Base-by-base conservation (phyloP, 495 filamentous ascomycete species). In the Hypoxylon intermedium region DNA sequence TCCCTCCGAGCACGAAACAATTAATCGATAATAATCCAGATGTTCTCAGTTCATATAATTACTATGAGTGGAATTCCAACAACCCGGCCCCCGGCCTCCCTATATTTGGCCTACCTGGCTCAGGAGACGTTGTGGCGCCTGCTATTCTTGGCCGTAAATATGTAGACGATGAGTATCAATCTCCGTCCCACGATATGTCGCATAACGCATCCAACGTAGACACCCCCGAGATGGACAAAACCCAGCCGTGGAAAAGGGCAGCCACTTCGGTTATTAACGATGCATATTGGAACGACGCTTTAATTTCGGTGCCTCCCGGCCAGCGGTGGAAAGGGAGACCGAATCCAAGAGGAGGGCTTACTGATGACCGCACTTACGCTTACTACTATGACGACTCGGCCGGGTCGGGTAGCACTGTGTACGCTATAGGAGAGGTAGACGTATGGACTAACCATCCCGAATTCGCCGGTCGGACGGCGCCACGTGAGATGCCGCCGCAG, bases 361-460 rank as follows among this genome's bases (percentile, higher is more conserved):
- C 4, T 24, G 24, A 15, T 18, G 23, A 16, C 24, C 18, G 24
- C 23, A 13, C 3, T 3, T 48, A 28, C 44, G 15, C 12, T 13
- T 48, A 48, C 21, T 26, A 28, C 44, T 48, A 28, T 15, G 44
- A 48, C 44, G 44, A 48, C n/a, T 30, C 44, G 4, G 44, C 44
- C 2, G 44, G 44, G 23, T 30, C 44, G 23, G 44, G 44, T 1
- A 15, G 12, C 44, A 48, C 12, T 15, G 44, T 48, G 4, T 48
- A 48, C 13, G 24, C 44, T 15, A 12, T 48, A 5, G 44, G 23
- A 3, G 44, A 48, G 9, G 24, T 33, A 15, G 44, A 30, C 5
- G 44, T 28, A n/a, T n/a, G 7, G 12, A 48, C 44, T 13, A 26
- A 18, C 9, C 44, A 30, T 18, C 44, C 23, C 12, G 44, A 48